Percentiles rank a stretch among this genome's conserved stretches.
phyloP scores from a whole-genome alignment of 768 basidiomycete species.

The Favolaschia claudopus region DNA sequence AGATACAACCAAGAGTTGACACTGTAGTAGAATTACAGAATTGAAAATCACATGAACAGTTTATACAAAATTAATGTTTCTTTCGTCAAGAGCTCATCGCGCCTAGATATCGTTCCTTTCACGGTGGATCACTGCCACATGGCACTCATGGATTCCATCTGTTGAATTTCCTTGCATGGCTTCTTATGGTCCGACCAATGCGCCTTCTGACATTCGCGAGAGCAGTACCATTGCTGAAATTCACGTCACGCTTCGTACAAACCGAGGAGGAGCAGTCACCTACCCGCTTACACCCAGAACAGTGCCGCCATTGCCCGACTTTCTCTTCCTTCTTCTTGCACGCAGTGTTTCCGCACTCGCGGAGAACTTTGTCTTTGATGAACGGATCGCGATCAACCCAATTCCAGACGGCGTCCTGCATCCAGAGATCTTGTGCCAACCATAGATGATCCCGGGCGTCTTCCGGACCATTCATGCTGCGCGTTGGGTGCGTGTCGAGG shows the following conservation, averaged over 20 bases:
- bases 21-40: too few species aligned
- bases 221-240: constrained; percentile 14
- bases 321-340: constrained; percentile 42
- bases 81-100: too few species aligned
- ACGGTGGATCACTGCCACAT: too few species aligned
- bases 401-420: constrained; percentile 49
- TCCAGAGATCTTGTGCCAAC: constrained; percentile 53
- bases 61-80: too few species aligned
- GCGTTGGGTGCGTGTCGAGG: constrained; percentile 36
- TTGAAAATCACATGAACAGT: too few species aligned
- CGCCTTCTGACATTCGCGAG: constrained; percentile 3
- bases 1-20: too few species aligned
- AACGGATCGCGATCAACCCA: constrained; percentile 48
- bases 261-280: not conserved
- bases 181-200: constrained; percentile 3
- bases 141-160: too few species aligned
- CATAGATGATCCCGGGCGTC: constrained; percentile 57
- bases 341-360: constrained; percentile 40
- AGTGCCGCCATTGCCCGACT: constrained; percentile 38
- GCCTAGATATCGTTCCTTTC: too few species aligned
- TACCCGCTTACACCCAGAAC: constrained; percentile 16
- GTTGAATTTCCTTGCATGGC: constrained; percentile 3
- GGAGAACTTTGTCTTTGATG: constrained; percentile 40
- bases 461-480: constrained; percentile 44
- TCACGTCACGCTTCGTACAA: not conserved